Conservation (phyloP, 2,329 filamentous ascomycete genomes). For the Erysiphe pulchra region DNA sequence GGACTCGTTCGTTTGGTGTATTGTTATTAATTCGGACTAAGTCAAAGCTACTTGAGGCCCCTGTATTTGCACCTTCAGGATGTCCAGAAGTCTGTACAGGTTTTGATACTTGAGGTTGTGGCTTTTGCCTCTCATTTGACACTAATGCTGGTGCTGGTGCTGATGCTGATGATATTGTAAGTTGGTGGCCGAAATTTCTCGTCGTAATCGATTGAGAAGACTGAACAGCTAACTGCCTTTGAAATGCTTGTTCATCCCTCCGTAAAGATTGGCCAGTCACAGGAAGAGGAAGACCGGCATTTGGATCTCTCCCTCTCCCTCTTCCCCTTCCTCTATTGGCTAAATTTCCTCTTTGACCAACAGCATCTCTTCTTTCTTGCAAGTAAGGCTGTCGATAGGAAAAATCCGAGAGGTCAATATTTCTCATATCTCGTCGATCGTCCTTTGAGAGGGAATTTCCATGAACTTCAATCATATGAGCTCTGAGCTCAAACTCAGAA, state of each 20-base stretch:
- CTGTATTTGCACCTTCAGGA: slow-evolving; percentile 6
- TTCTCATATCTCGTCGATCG: slow-evolving; percentile 53
- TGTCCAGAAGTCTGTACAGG: slow-evolving; percentile 5
- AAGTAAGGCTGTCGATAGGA: slow-evolving; percentile 52
- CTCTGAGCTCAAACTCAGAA: slow-evolving; percentile 83
- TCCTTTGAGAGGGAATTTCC: slow-evolving; percentile 60
- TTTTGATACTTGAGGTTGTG: slow-evolving; percentile 3
- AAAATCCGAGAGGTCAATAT: slow-evolving; percentile 72
- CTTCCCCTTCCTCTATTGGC: slow-evolving; percentile 14
- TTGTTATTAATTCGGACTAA: slow-evolving; percentile 19
- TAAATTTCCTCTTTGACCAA: slow-evolving; percentile 12
- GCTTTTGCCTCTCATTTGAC: slow-evolving; percentile 18
- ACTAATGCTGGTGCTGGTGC: slow-evolving; percentile 11
- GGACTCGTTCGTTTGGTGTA: slow-evolving; percentile 56
- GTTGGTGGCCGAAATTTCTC: slow-evolving; percentile 60
- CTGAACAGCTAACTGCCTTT: slow-evolving; percentile 77
- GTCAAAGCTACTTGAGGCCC: slow-evolving; percentile 26
- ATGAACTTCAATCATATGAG: slow-evolving; percentile 68
- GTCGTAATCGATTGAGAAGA: slow-evolving; percentile 58
- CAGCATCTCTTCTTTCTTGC: slow-evolving; percentile 21
- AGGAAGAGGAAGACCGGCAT: slow-evolving; percentile 50
- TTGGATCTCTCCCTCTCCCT: slow-evolving; percentile 57
- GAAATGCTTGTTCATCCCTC: slow-evolving; percentile 73
- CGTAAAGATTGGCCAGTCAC: slow-evolving; percentile 59
- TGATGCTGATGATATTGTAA: neutral